Conservation (phyloP, 352 stramenopile species). For the Globisporangium apiculatum region DNA sequence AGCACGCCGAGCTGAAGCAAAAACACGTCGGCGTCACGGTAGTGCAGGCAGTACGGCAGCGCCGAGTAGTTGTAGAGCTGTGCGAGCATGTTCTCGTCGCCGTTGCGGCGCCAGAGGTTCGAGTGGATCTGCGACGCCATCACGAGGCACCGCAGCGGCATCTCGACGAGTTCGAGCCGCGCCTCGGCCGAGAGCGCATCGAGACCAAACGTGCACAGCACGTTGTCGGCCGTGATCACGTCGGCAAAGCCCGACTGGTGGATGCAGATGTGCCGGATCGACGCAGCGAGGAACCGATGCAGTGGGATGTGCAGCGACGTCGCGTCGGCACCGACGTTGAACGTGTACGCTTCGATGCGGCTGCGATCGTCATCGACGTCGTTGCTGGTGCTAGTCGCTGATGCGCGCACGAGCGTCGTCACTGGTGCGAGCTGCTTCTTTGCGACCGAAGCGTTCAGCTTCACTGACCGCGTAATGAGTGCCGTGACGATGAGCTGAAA, state of each 20-base stretch:
- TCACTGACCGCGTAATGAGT: constrained; percentile 33
- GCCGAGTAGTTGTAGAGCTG: constrained; percentile 89
- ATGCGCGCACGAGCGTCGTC: constrained; percentile 17
- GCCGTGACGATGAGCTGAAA: constrained; percentile 39
- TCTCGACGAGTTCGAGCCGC: constrained; percentile 61
- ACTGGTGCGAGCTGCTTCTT: constrained; percentile 44
- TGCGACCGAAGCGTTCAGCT: constrained; percentile 38
- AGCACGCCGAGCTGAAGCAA: constrained; percentile 70
- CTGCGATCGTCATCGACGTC: constrained; percentile 8
- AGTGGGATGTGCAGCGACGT: constrained; percentile 78
- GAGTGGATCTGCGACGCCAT: constrained; percentile 87
- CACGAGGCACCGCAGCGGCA: constrained; percentile 73
- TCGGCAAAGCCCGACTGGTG: constrained; percentile 45
- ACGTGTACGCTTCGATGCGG: constrained; percentile 40
- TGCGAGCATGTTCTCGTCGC: constrained; percentile 86
- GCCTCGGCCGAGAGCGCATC: constrained; percentile 33
- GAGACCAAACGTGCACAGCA: constrained; percentile 57
- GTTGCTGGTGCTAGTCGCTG: constrained; percentile 5
- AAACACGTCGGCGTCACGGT: constrained; percentile 74
- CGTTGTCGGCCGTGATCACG: constrained; percentile 31
- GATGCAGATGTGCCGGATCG: constrained; percentile 61
- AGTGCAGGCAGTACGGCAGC: constrained; percentile 82
- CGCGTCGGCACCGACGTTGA: constrained; percentile 49
- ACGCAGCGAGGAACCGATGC: constrained; percentile 72
- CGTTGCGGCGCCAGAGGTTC: constrained; percentile 82